Conservation (phyloP, 163 green algal genomes). For the Chlorella variabilis region DNA sequence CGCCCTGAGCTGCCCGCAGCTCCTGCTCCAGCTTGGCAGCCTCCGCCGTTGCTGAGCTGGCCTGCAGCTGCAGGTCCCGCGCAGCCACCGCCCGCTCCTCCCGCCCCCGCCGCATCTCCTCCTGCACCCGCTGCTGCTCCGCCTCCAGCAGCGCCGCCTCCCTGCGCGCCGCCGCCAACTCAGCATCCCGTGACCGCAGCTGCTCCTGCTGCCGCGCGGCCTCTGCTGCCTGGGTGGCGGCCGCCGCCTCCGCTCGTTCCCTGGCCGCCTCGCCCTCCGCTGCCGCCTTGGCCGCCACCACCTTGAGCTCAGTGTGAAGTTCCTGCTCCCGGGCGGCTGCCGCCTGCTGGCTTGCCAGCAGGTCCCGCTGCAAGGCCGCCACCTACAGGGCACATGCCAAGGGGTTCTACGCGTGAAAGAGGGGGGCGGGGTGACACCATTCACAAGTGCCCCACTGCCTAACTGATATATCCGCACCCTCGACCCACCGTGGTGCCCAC, state of each 20-base stretch:
- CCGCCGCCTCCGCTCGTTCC: not conserved
- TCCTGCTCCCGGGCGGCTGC: slow-evolving; percentile 13
- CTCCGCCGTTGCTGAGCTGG: not conserved
- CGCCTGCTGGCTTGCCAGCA: not conserved
- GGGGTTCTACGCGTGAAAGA: no score
- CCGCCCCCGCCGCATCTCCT: not conserved
- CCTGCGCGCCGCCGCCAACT: not conserved
- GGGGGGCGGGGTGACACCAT: no score
- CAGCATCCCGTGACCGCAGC: not conserved
- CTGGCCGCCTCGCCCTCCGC: slow-evolving; percentile 1
- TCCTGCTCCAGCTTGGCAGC: slow-evolving; percentile 10
- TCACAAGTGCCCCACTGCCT: no score
- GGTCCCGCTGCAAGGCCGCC: not conserved
- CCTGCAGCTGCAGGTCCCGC: slow-evolving; percentile 24
- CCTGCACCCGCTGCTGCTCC: slow-evolving; percentile 17
- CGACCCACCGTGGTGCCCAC: not conserved
- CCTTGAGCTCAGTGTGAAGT: slow-evolving; percentile 6
- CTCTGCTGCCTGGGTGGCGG: not conserved
- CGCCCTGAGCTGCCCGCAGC: not conserved
- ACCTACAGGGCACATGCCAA: not conserved
- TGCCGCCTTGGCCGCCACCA: not conserved
- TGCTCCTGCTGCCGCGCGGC: slow-evolving; percentile 9
- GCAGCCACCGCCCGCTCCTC: slow-evolving; percentile 3
- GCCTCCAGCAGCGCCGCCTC: slow-evolving; percentile 2
- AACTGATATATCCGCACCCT: no score